Conservation (phyloP, 176 grass and related monocot species). For the Oryza rufipogon region DNA sequence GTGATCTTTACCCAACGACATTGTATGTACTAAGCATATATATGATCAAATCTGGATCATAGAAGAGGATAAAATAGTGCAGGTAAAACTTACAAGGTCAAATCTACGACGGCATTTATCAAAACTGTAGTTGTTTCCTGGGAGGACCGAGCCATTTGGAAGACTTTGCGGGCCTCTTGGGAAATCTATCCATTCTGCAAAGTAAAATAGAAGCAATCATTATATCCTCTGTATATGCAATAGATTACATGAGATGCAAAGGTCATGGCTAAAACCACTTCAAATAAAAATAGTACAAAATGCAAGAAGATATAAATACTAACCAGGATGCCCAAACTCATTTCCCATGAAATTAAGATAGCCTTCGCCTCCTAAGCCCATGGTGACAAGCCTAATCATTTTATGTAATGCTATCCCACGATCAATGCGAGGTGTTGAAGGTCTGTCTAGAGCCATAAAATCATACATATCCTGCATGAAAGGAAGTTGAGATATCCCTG, state of each 20-base stretch:
- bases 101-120: conserved; percentile 98
- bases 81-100: conserved; percentile 81
- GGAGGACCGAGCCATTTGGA: conserved; percentile 60
- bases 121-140: conserved; percentile 87
- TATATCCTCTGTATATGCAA: conserved; percentile 7
- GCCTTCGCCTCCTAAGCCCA: conserved; percentile 92
- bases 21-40: conserved; percentile 25
- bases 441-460: conserved; percentile 87
- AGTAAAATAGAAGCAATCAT: conserved; percentile 38
- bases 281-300: conserved; percentile 24
- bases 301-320: conserved; percentile 65
- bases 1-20: conserved; percentile 24
- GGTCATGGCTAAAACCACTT: conserved; percentile 6
- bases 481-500: conserved; percentile 27
- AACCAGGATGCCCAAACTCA: conserved; percentile 99
- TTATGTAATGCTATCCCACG: conserved; percentile 98
- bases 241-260: neutral
- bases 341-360: conserved; percentile 99
- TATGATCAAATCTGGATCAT: conserved; percentile 8
- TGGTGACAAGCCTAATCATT: conserved; percentile 97
- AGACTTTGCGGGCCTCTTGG: conserved; percentile 81
- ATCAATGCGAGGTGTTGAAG: conserved; percentile 91
- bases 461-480: conserved; percentile 92
- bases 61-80: conserved; percentile 27
- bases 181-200: conserved; percentile 99